Evolutionary conservation across 2,329 filamentous ascomycete genomes (phyloP).

Genomic region (Metarhizium humberi): DNA sequence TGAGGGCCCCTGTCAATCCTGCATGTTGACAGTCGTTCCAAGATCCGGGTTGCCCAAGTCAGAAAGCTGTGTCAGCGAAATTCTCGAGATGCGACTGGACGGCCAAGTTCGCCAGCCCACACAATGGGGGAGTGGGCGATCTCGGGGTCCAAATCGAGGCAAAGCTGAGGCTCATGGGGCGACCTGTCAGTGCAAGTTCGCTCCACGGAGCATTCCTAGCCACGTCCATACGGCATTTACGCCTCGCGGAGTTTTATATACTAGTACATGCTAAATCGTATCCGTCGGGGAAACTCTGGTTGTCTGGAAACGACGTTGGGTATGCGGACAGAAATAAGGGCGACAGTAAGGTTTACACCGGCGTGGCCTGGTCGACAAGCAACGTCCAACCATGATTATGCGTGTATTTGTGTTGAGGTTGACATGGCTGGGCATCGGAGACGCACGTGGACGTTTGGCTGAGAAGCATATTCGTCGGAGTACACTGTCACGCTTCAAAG

Average conservation of each 20-base stretch:
- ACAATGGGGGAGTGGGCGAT: slow-evolving; percentile 17
- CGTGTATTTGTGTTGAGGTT: not conserved
- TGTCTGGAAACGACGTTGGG: not conserved
- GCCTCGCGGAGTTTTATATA: too few species aligned
- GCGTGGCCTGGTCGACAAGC: not conserved
- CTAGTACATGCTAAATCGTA: not conserved
- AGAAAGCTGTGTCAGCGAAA: slow-evolving; percentile 15
- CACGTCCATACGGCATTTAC: too few species aligned
- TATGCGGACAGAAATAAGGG: not conserved
- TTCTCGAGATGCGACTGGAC: slow-evolving; percentile 24
- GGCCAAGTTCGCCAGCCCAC: slow-evolving; percentile 11
- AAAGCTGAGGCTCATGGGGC: slow-evolving; percentile 3
- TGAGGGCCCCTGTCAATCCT: slow-evolving; percentile 7
- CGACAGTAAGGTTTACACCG: not conserved
- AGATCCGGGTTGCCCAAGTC: slow-evolving; percentile 4
- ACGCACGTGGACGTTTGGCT: not conserved
- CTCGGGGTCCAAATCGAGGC: slow-evolving; percentile 17
- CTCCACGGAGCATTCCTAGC: not conserved
- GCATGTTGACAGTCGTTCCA: slow-evolving; percentile 10
- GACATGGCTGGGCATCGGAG: not conserved
- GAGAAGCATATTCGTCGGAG: not conserved
- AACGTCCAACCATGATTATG: not conserved
- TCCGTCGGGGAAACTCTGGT: not conserved
- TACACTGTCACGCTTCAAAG: not conserved
- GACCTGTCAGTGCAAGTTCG: slow-evolving; percentile 1